Evolutionary conservation across 768 basidiomycete species (phyloP).

Genomic region (Lentinus tigrinus): DNA sequence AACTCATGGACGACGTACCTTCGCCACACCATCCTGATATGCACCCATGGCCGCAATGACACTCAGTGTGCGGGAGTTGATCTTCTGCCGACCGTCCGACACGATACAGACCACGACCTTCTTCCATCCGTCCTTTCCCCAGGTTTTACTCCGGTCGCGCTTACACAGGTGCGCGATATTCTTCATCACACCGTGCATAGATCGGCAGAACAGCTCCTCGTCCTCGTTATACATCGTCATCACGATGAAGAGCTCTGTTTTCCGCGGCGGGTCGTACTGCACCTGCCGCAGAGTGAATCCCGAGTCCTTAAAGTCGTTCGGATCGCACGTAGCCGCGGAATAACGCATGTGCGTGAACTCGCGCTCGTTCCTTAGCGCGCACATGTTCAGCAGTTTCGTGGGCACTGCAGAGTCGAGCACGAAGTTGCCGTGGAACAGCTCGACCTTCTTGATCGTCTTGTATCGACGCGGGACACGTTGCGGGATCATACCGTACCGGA

Average conservation of each 20-base stretch:
- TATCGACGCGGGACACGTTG: constrained; percentile 85
- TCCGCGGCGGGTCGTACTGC: constrained; percentile 87
- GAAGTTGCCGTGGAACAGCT: constrained; percentile 92
- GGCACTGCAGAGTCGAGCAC: constrained; percentile 90
- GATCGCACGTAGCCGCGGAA: constrained; percentile 93
- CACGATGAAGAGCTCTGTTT: constrained; percentile 94
- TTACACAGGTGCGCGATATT: constrained; percentile 89
- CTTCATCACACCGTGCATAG: constrained; percentile 96
- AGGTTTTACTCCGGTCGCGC: constrained; percentile 85
- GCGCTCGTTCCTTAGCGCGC: constrained; percentile 70
- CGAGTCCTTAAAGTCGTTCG: constrained; percentile 81
- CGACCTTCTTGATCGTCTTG: constrained; percentile 93
- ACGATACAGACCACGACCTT: constrained; percentile 95
- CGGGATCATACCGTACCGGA: constrained; percentile 88
- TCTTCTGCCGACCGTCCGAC: constrained; percentile 81
- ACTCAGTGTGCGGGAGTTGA: constrained; percentile 79
- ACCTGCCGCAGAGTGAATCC: constrained; percentile 88
- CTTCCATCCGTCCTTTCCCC: constrained; percentile 98
- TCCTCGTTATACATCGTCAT: constrained; percentile 99
- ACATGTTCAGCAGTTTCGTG: constrained; percentile 85
- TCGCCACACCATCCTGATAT: constrained; percentile 93
- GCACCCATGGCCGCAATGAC: constrained; percentile 92
- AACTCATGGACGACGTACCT: constrained; percentile 42
- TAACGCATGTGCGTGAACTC: constrained; percentile 98
- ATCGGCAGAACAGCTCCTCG: constrained; percentile 85